Evolutionary conservation across 208 protist genomes (phyloP).

Genomic region (Acanthamoeba polyphaga): DNA sequence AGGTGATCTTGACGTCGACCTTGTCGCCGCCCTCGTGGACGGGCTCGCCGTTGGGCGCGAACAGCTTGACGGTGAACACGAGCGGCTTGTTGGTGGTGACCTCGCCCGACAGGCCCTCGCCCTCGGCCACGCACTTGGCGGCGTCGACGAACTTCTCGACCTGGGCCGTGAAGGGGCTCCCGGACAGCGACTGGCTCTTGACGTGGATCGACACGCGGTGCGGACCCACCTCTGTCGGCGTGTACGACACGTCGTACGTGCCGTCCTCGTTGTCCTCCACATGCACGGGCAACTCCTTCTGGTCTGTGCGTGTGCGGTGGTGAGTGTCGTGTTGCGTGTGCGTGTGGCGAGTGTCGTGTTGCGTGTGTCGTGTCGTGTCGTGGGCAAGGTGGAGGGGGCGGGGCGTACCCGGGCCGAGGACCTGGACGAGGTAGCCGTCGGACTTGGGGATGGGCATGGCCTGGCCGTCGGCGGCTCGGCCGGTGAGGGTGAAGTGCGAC

Average conservation of each 20-base stretch:
- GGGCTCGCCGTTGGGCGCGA: background rate
- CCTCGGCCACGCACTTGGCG: conserved; percentile 7
- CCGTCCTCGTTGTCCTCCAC: conserved; percentile 67
- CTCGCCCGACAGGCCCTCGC: conserved; percentile 31
- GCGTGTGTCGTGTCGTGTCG: background rate
- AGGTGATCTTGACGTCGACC: conserved; percentile 57
- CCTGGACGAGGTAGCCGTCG: conserved; percentile 44
- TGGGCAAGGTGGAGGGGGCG: background rate
- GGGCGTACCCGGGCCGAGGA: conserved; percentile 10
- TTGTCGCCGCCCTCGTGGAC: conserved; percentile 45
- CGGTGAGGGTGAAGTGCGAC: conserved; percentile 44
- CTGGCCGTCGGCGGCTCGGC: conserved; percentile 14
- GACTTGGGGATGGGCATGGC: conserved; percentile 30
- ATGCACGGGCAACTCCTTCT: background rate
- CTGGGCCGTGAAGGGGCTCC: conserved; percentile 30
- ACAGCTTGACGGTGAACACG: background rate
- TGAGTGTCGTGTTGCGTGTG: too few relatives aligned
- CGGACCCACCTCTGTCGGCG: background rate
- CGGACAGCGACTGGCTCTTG: conserved; percentile 11
- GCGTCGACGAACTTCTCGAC: conserved; percentile 42
- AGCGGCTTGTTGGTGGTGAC: conserved; percentile 56
- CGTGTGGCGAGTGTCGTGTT: background rate
- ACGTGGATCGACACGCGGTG: conserved; percentile 50
- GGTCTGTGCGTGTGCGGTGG: background rate
- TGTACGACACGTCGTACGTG: conserved; percentile 67